Evolutionary conservation across 1,284 basidiomycete genomes (phyloP).

Genomic region (Macrocybe sp.): DNA sequence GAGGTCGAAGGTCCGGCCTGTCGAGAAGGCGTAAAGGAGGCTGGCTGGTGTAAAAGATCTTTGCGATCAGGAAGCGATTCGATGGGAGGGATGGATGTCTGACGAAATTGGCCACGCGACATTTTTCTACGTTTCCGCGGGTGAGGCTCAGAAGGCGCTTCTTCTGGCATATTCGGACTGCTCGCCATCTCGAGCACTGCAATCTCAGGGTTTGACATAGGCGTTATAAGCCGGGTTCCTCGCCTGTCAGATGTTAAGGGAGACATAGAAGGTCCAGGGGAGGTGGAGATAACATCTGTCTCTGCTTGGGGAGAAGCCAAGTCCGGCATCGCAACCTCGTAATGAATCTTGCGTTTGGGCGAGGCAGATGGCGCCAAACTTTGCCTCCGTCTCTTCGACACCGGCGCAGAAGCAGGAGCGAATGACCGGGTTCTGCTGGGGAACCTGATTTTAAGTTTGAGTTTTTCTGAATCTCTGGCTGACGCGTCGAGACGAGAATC

Average conservation of each 20-base stretch:
- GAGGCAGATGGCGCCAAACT: constrained; percentile 8
- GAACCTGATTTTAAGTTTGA: constrained; percentile 36
- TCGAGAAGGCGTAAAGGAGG: constrained; percentile 8
- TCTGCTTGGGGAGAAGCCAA: no score
- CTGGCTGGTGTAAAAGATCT: constrained; percentile 11
- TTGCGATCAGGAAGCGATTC: constrained; percentile 18
- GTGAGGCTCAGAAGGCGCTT: constrained; percentile 4
- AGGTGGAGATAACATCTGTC: no score
- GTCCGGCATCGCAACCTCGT: no score
- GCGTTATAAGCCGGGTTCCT: constrained; percentile 11
- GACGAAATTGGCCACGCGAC: constrained; percentile 8
- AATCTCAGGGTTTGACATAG: constrained; percentile 21
- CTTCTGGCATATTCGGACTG: constrained; percentile 9
- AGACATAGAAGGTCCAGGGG: not conserved
- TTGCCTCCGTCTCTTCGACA: constrained; percentile 12
- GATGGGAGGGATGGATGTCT: constrained; percentile 21
- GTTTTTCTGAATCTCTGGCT: constrained; percentile 14
- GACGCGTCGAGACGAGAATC: constrained; percentile 5
- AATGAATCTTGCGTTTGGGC: not conserved
- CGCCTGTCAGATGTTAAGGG: not conserved
- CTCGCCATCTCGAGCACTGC: constrained; percentile 9
- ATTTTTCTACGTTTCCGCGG: constrained; percentile 16
- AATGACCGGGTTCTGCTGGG: constrained; percentile 16
- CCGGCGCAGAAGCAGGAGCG: constrained; percentile 5
- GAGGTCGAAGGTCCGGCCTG: constrained; percentile 11